Conservation (phyloP, 1,284 basidiomycete species). For the Leccinum variabile region DNA sequence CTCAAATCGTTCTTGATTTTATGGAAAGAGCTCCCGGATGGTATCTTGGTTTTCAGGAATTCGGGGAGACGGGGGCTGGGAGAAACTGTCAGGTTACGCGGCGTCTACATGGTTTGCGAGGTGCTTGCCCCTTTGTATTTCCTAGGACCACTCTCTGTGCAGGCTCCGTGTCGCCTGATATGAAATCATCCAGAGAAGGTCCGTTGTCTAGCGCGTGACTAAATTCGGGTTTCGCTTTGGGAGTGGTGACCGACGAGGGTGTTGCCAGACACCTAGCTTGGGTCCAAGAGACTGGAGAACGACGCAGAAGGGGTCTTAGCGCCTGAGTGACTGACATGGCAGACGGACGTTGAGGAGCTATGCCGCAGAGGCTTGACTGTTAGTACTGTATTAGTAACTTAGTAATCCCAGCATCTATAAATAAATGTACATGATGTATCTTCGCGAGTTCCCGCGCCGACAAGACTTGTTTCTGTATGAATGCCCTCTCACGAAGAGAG, state of each 20-base stretch:
- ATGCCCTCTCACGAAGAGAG: conserved; percentile 84
- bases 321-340: conserved; percentile 18
- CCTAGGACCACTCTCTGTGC: conserved; percentile 74
- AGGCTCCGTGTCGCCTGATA: conserved; percentile 52
- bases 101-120: neutral
- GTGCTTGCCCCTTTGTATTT: conserved; percentile 66
- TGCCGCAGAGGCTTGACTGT: too few relatives aligned
- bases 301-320: conserved; percentile 18
- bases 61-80: conserved; percentile 85
- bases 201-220: conserved; percentile 65
- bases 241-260: conserved; percentile 36
- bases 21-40: conserved; percentile 85
- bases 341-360: neutral
- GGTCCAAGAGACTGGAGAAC: conserved; percentile 7
- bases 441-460: conserved; percentile 9
- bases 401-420: conserved; percentile 15
- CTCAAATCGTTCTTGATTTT: conserved; percentile 96
- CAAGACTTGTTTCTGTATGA: conserved; percentile 48
- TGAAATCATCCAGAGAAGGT: conserved; percentile 84
- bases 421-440: neutral
- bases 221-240: conserved; percentile 48
- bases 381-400: conserved; percentile 1
- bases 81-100: neutral
- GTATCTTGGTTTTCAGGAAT: conserved; percentile 92
- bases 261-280: conserved; percentile 55